Base-by-base conservation (phyloP, 345 rosid species). In the Eucalyptus brandiana region DNA sequence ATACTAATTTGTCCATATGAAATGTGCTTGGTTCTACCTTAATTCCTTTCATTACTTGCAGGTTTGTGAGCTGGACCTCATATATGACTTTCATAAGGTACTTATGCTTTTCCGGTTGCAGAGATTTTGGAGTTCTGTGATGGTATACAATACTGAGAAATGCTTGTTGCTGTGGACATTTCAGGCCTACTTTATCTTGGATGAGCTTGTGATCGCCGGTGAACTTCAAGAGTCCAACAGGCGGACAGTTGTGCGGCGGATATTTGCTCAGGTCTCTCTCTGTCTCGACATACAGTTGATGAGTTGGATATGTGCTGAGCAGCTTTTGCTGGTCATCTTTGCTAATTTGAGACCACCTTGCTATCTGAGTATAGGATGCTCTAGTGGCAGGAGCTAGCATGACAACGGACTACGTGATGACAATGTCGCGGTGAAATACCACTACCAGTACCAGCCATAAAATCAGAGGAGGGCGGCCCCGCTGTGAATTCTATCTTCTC, bases 211-310 rank as follows among this genome's bases (percentile, higher is more conserved):
- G 91, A 94, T 97, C 86, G 99, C 98, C 4, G 99, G 99, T 9
- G 99, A 97, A 90, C 96, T 98, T 89, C 99, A 97, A 91, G 99
- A 97, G 91, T 89, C 99, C 6, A 98, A 98, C 94, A 97, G 96
- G 93, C 95, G 94, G 89, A 97, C 96, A 9, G 94, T 96, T 51
- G 96, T 98, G 58, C 92, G 96, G 93, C 91, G 94, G 89, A 93
- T 97, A 87, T 94, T 95, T 53, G 97, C 97, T 2, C 99, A 97
- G 98, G 98, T 96, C 13, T 47, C 48, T 42, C 67, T 11, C 80
- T 69, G 44, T 69, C 26, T n/a, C 67, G 19, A 67, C 80, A 32
- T 21, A 8, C 80, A 32, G 23, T 8, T 32, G 11, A 67, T 67
- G 40, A n/a, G 23, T 8, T 67, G 40, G 21, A 67, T 14, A 67